Percentiles rank a stretch among this genome's conserved stretches.
Evolutionary conservation across 352 stramenopile species (phyloP).

Genomic region (Phytophthora gonapodyides): DNA sequence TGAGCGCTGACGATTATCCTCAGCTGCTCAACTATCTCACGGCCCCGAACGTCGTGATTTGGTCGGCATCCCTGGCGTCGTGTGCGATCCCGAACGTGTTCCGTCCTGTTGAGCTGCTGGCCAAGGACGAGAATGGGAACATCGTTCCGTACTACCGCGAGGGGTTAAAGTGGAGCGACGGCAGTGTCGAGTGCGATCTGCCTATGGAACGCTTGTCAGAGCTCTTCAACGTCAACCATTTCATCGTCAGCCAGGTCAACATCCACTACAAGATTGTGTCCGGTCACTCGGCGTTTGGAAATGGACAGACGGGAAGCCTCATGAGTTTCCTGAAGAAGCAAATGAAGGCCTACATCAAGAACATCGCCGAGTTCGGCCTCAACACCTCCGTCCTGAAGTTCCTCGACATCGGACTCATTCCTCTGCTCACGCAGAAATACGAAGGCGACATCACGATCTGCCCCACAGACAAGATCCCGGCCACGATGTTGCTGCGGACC

Average conservation of each 20-base stretch:
- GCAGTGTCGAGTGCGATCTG: slow-evolving; percentile 93
- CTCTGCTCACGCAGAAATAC: slow-evolving; percentile 93
- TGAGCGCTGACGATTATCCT: slow-evolving; percentile 92
- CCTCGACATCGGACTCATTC: slow-evolving; percentile 80
- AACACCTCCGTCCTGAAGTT: slow-evolving; percentile 87
- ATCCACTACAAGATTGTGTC: slow-evolving; percentile 89
- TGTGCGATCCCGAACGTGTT: slow-evolving; percentile 96
- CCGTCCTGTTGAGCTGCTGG: slow-evolving; percentile 93
- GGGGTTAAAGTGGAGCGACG: slow-evolving; percentile 94
- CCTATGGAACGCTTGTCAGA: slow-evolving; percentile 96
- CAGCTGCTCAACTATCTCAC: slow-evolving; percentile 99
- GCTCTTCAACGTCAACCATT: slow-evolving; percentile 99
- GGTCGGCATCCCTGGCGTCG: slow-evolving; percentile 95
- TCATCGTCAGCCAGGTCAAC: slow-evolving; percentile 97
- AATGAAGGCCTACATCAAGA: slow-evolving; percentile 91
- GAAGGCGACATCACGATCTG: slow-evolving; percentile 98
- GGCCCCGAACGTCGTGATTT: slow-evolving; percentile 98
- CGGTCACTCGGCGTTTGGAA: slow-evolving; percentile 69
- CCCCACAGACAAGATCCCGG: slow-evolving; percentile 89
- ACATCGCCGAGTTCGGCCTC: slow-evolving; percentile 83
- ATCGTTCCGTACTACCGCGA: slow-evolving; percentile 83
- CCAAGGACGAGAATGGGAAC: slow-evolving; percentile 92
- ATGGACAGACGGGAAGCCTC: slow-evolving; percentile 80
- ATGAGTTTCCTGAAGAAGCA: slow-evolving; percentile 96
- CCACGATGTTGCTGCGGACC: slow-evolving; percentile 78